Base-by-base conservation (phyloP, 1,139 yeast species). In the Ogataea hybrid region DNA sequence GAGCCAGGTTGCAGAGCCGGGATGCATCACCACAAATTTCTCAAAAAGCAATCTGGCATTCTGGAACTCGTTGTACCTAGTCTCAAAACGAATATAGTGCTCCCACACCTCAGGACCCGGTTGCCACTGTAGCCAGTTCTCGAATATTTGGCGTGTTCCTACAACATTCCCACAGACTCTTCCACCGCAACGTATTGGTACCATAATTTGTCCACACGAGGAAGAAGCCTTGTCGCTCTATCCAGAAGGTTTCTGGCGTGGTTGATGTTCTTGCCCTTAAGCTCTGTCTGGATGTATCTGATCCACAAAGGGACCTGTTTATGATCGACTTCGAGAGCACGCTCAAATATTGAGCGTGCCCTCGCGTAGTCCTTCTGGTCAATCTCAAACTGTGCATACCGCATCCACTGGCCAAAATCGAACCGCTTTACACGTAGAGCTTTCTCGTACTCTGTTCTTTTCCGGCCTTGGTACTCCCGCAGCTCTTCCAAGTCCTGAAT, bases 221-320 rank as follows among this genome's bases (percentile, higher is more conserved):
- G 97, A 14, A 90, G 65, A 0, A 78, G 64, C 1, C 81, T 74
- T 0, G 86, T 81, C 0, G 90, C 95, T 29, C 97, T 66, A 43
- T 88, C 92, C 32, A 92, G 67, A 25, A 92, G 54, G 57, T 90
- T 90, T 48, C 97, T 67, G 0, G 97, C 97, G 65, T 90, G 97
- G 57, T 88, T 88, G 41, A 88, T 73, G 55, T 85, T 87, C 50
- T 80, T 75, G 35, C 75, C 71, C 48, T 82, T 74, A 40, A 90
- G 66, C 63, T 92, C 98, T 35, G 81, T 63, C 54, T 87, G 92
- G 23, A 88, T 75, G 59, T 92, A 92, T 28, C 86, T 75, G 11
- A 84, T 73, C 97, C 98, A 92, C 44, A 92, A 65, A 8, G 95
- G 92, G 1, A 90, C 79, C 49, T 83, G 77, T 3, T 79, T 71